Percentiles rank a stretch among this genome's conserved stretches.
phyloP scores from a whole-genome alignment of 305 asterid species.

The Ajuga reptans region DNA sequence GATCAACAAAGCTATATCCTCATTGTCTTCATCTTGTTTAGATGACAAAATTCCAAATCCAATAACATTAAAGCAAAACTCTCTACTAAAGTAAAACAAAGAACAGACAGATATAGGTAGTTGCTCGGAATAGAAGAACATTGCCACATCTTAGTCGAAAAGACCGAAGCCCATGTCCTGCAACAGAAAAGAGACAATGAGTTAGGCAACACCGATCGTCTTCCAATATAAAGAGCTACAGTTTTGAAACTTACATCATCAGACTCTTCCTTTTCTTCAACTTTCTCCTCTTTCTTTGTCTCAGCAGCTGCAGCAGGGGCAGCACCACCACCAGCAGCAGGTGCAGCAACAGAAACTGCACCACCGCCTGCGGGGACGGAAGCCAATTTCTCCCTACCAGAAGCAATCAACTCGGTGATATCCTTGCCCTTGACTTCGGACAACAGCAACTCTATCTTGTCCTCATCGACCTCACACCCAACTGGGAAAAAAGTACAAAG shows the following conservation, averaged over 20 bases:
- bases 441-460: conserved; percentile 35
- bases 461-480: conserved; percentile 50
- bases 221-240: neutral
- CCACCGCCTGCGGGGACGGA: conserved; percentile 61
- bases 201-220: too few species aligned
- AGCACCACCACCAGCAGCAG: conserved; percentile 30
- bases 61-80: conserved; percentile 2
- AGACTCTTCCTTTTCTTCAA: conserved; percentile 51
- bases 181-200: neutral
- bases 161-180: conserved; percentile 57
- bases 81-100: conserved; percentile 22
- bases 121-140: neutral
- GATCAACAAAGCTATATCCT: conserved; percentile 14
- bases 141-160: conserved; percentile 28
- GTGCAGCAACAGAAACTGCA: conserved; percentile 40
- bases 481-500: conserved; percentile 22
- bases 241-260: conserved; percentile 32
- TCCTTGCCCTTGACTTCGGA: conserved; percentile 55
- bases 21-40: conserved; percentile 8
- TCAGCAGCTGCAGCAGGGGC: conserved; percentile 46
- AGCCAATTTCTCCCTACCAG: conserved; percentile 59
- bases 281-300: conserved; percentile 54
- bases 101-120: neutral
- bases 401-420: conserved; percentile 53
- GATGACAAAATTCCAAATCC: conserved; percentile 22